Base-by-base conservation (phyloP, 331 rosid species). In the Stylosanthes scabra region DNA sequence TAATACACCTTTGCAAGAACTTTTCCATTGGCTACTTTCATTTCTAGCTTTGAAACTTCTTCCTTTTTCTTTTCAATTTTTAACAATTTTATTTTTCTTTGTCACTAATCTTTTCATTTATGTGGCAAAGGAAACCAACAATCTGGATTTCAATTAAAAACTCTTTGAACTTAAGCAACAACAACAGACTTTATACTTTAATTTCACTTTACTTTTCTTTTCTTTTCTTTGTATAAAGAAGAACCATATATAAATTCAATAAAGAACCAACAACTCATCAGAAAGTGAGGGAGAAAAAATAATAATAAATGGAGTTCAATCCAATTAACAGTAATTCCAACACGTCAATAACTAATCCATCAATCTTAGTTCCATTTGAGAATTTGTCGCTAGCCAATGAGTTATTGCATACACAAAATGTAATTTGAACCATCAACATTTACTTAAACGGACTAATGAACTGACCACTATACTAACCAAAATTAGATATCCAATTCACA, bases 221-320 rank as follows among this genome's bases (percentile, higher is more conserved):
- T n/a, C n/a, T n/a, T n/a, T n/a, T 46, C 41, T 46, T 34, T 76
- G 20, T 3, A 34, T 7, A 47, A 8, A 37, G 13, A 11, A 45
- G 3, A 27, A 49, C 29, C 50, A 59, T 34, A 16, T 14, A 15
- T 45, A 68, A 2, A 74, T 51, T 31, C 16, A 69, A 74, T 73
- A 41, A 60, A 27, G n/a, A 65, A 59, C 11, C 5, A 15, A 5
- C n/a, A 42, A 42, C 37, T 10, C 13, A 6, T 28, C 47, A 15
- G 55, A 47, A 59, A 57, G 5, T 11, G 27, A 25, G 25, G 37
- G 34, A 31, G n/a, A 5, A 39, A 52, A 8, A 2, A 20, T 27
- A 14, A 55, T 3, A 6, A 59, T 28, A 66, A 51, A 11, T 20
- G 52, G 25, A 7, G 16, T 59, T 59, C 28, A 42, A 55, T 68